Base-by-base conservation (phyloP, 2,329 filamentous ascomycete species). In the Cytospora leucostoma region DNA sequence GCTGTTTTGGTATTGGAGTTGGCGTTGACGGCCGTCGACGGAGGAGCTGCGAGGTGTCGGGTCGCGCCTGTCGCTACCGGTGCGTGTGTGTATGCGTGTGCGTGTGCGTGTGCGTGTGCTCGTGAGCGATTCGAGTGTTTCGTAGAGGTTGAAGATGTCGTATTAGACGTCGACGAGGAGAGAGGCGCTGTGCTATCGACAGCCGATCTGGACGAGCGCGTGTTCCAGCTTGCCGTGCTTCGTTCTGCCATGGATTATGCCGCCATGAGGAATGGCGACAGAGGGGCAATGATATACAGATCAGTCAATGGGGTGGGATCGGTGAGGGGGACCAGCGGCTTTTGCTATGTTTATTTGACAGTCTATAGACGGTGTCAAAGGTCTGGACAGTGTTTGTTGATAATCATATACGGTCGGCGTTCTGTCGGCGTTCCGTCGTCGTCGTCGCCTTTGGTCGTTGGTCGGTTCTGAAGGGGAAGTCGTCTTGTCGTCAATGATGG, bases 171-270 rank as follows among this genome's bases (percentile, higher is more conserved):
- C 21, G 69, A 66, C 53, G 69, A 66, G 56, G 67, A 67, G 12
- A 12, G 44, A 38, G 63, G 63, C 57, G 57, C 63, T 52, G 66
- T 59, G 81, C 82, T 81, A 76, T 84, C 80, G 77, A 79, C 78
- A 81, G 75, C 78, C 79, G 79, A 79, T 80, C 78, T 76, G 74
- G 78, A 61, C 64, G 61, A 77, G 76, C 79, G 79, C 78, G 74
- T 73, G 71, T 76, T 66, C 64, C 64, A 66, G 56, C 61, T 79
- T 77, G 77, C 76, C 76, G 74, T 72, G 73, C 77, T 86, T 85
- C 80, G 84, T 82, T 86, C 84, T 85, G 84, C 84, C 84, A 87
- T 87, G 82, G 81, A 84, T 84, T 86, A 87, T 56, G 64, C 64
- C 84, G 84, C 84, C 84, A 87, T 87, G 76, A 79, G 82, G 79